Base-by-base conservation (phyloP, 1,284 basidiomycete species). In the Cryptococcus sp. region DNA sequence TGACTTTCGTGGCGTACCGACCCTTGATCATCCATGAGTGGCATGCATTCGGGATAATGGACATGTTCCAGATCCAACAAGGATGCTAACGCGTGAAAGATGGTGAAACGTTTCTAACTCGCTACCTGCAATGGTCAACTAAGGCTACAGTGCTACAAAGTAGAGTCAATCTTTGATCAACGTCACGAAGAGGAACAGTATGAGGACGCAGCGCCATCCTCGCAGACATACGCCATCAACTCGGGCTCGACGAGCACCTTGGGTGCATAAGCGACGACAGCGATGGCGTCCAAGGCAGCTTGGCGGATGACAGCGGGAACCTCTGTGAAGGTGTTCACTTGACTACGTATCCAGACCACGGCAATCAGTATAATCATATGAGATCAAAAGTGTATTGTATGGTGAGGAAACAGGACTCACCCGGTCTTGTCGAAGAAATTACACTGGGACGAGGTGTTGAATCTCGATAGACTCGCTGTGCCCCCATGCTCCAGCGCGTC, bases 221-320 rank as follows among this genome's bases (percentile, higher is more conserved):
- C 40, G 42, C 56, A 53, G 20, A 57, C 56, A 53, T 57, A 57
- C 17, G 50, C 45, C 61, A 47, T 59, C 38, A 63, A 31, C n/a
- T 52, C 47, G 5, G 61, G 61, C 44, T 63, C 61, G 11, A 19
- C 46, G 8, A 40, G 19, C 25, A 48, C 38, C 31, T 63, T 63
- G 15, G 54, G 50, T 48, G 39, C 31, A 39, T 56, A 59, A 15
- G 52, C 47, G 11, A 57, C 56, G 0, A 67, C 57, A 16, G 60
- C 45, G 38, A 67, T 55, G 15, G 54, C 62, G 47, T 64, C 62
- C 23, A 62, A 39, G n/a, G 63, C 63, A 13, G 56, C 58, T 31
- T 64, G 60, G 22, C 53, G 46, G 22, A 61, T 47, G 11, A 62
- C 52, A 20, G 56, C 61, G 1, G 62, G 58, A 6, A 62, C 54